Evolutionary conservation across 208 protist genomes (phyloP), one percentile per base, ranked within the genome.

Genomic region (Trichomonas tenax): DNA sequence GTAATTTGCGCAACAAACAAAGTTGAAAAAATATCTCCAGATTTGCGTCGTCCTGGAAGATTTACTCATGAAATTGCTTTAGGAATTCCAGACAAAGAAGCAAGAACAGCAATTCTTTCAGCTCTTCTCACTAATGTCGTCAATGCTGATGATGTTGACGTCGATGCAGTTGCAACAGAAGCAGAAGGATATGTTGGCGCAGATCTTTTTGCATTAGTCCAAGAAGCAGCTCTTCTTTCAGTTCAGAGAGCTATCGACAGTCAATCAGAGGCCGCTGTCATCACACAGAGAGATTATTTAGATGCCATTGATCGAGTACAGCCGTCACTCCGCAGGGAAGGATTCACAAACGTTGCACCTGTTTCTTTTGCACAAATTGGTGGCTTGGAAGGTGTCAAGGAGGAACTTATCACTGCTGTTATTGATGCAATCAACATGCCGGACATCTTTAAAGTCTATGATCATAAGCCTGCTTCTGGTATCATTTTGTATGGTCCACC

Each of bases 401-500:
- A 48, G 36, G 41, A 48, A 26, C n/a, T 96, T 11, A 44, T 26
- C 36, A 44, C 31, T n/a, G n/a, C 95, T 44, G 38, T 96, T 31
- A 17, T 96, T 34, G 41, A 63, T 49, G 84, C 96, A 17, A 96
- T 95, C 11, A 72, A 41, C 10, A 46, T 63, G 36, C 58, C 96
- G 0, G 88, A 96, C 26, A 63, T 88, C 3, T 96, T 95, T 49
- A 21, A 23, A 49, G 8, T 34, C 1, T 96, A 96, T 41, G 88
- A 49, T 10, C 44, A 96, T 9, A 26, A 41, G 1, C 96, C 49
- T 45, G 48, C 88, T 49, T 89, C 84, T 21, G 96, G 96, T 26
- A 41, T 97, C 11, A 63, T 97, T 26, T 34, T 97, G 2, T 96
- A 96, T 63, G 96, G 96, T 4, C 96, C 96, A 48, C 96, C 96